Evolutionary conservation across 805 yeast species (phyloP), one percentile per base, ranked within the genome.

Genomic region (Saccharomycopsis fermentans): DNA sequence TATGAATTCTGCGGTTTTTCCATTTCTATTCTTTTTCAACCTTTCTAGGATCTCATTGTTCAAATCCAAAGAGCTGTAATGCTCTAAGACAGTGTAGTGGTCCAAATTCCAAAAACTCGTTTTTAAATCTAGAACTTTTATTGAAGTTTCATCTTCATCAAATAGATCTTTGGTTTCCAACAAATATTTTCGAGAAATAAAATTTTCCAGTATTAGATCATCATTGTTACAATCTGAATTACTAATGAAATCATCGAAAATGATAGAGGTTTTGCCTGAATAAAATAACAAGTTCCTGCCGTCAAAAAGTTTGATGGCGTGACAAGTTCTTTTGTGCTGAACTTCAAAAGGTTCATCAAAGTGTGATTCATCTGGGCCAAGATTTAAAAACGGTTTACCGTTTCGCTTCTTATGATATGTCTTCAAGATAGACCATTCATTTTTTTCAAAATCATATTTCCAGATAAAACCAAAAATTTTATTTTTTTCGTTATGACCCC

Each of bases 391-490:
- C 17, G 16, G 21, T 27, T 56, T 34, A 1, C 27, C 36, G 24
- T 47, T 34, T 2, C 32, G 32, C 19, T n/a, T 40, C 37, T 57
- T 37, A 6, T 26, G 34, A n/a, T 34, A 57, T 2, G 60, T 48
- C 19, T 19, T 29, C 8, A 58, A 17, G 4, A 27, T 34, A 21
- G 40, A 40, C 62, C 62, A 59, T 29, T 37, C 11, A 26, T 40
- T 27, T n/a, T n/a, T 51, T 16, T 53, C 21, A 48, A 59, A 47
- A 8, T 50, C 27, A 35, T 26, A 59, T 19, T 55, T 27, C 62
- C 62, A 59, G 5, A 59, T 37, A 29, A 56, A 59, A 1, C 51
- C 55, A 27, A 52, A 56, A 1, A 56, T 37, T 27, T 29, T 32
- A 16, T 32, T 32, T 3, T 53, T 26, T n/a, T 21, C 36, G 43